These are phyloP conservation scores for Yarrowia osloensis DNA, from an alignment of 805 yeast species.

Conservation along the genomic window DNA sequence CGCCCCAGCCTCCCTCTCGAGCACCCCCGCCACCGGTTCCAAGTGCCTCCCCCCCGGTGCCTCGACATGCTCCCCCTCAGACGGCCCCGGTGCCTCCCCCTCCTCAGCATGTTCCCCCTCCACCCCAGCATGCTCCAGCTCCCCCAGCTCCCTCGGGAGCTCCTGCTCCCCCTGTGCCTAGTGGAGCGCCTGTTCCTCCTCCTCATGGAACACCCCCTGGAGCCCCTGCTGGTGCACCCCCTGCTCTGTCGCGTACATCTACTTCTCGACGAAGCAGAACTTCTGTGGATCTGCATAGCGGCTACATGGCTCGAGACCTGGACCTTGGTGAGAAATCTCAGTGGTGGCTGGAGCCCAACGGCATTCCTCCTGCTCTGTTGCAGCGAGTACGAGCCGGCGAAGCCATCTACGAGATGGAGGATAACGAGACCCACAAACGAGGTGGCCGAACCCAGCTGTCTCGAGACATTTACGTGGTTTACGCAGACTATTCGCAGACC, in stretches of 20 bases:
- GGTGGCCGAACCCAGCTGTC: slow-evolving; percentile 53
- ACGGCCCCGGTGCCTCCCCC: slow-evolving; percentile 33
- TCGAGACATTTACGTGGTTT: slow-evolving; percentile 70
- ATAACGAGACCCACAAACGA: slow-evolving; percentile 56
- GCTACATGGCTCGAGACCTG: slow-evolving; percentile 40
- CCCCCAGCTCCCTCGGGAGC: slow-evolving; percentile 34
- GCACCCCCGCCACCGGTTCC: slow-evolving; percentile 33
- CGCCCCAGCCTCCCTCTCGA: slow-evolving; percentile 29
- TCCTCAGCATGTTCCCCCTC: slow-evolving; percentile 35
- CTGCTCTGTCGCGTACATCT: slow-evolving; percentile 22
- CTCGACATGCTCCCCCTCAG: slow-evolving; percentile 19
- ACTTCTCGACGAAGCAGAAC: slow-evolving; percentile 16
- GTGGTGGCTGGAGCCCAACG: slow-evolving; percentile 69
- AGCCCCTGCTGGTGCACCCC: slow-evolving; percentile 32
- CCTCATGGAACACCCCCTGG: slow-evolving; percentile 39
- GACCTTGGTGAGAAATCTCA: slow-evolving; percentile 44
- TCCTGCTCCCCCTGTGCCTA: slow-evolving; percentile 34
- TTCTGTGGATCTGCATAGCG: neutral
- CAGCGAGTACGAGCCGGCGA: slow-evolving; percentile 49
- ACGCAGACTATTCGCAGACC: slow-evolving; percentile 70
- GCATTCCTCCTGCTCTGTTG: slow-evolving; percentile 56
- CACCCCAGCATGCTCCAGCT: slow-evolving; percentile 35
- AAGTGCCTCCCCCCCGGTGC: neutral
- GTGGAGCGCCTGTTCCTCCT: slow-evolving; percentile 33
- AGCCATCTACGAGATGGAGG: slow-evolving; percentile 66